Evolutionary conservation across 2,329 filamentous ascomycete species (phyloP).

Genomic region (Aspergillus quadrilineatus): DNA sequence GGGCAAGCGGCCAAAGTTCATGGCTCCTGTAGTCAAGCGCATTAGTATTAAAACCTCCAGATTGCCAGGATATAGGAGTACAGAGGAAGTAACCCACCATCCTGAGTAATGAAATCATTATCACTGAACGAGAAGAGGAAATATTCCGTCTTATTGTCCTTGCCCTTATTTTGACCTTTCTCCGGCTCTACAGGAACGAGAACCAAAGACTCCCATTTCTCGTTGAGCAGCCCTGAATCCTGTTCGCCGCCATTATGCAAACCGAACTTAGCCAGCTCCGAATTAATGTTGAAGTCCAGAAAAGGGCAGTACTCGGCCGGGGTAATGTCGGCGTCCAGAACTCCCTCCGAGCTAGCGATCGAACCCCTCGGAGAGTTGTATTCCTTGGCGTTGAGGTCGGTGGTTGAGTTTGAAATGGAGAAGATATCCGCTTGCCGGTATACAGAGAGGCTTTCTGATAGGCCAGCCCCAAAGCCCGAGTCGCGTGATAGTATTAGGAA

Average conservation of each 20-base stretch:
- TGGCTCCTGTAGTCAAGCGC: conserved; percentile 42
- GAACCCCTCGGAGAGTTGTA: conserved; percentile 42
- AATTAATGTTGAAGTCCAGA: conserved; percentile 67
- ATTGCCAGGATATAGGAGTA: too few relatives aligned
- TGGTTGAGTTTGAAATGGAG: conserved; percentile 58
- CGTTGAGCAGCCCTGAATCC: conserved; percentile 62
- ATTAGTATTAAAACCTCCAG: neutral
- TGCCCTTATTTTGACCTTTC: neutral
- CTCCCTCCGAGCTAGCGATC: conserved; percentile 52
- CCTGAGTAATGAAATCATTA: conserved; percentile 73
- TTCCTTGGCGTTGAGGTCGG: conserved; percentile 56
- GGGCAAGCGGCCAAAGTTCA: conserved; percentile 57
- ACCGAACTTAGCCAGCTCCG: conserved; percentile 63
- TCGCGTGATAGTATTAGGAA: conserved; percentile 69
- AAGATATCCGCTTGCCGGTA: conserved; percentile 72
- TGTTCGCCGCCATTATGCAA: conserved; percentile 67
- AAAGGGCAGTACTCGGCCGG: conserved; percentile 65
- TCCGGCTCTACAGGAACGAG: conserved; percentile 58
- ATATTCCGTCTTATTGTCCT: conserved; percentile 55
- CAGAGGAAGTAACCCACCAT: conserved; percentile 46
- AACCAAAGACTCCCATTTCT: conserved; percentile 74
- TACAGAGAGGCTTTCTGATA: conserved; percentile 51
- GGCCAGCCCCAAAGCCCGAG: conserved; percentile 59
- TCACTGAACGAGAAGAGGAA: conserved; percentile 68
- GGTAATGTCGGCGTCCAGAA: conserved; percentile 54